These are phyloP conservation scores for Aspergillus japonicus DNA, from an alignment of 2,329 filamentous ascomycete species.

Conservation along the genomic window DNA sequence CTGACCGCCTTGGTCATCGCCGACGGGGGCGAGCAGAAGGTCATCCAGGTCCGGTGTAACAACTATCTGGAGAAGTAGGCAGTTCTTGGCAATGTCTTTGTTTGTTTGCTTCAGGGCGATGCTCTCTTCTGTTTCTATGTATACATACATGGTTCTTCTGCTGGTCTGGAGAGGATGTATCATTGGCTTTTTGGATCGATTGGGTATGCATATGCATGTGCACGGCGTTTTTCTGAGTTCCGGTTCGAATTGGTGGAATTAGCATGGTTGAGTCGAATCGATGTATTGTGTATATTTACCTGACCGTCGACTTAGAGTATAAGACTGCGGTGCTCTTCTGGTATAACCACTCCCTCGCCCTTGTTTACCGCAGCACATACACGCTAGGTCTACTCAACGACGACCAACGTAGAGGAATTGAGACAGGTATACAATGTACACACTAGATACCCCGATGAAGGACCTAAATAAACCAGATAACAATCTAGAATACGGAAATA, in stretches of 20 bases:
- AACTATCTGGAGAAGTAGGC: constrained; percentile 25
- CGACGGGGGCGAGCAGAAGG: constrained; percentile 46
- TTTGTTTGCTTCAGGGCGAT: background rate
- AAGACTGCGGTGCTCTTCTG: no score
- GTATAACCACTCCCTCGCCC: no score
- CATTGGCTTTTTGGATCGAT: background rate
- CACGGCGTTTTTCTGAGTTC: background rate
- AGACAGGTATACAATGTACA: no score
- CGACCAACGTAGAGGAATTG: no score
- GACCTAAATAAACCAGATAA: no score
- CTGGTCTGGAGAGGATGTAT: constrained; percentile 9
- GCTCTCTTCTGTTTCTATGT: background rate
- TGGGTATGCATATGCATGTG: background rate
- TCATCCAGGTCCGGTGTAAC: constrained; percentile 46
- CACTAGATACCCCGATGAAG: no score
- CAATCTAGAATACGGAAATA: no score
- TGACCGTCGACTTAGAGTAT: no score
- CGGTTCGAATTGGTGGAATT: background rate
- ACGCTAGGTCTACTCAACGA: no score
- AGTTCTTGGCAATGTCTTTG: background rate
- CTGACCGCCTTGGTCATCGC: constrained; percentile 77
- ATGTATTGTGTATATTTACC: background rate
- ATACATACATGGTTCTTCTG: background rate
- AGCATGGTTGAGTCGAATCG: background rate
- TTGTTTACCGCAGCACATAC: no score